phyloP scores from a whole-genome alignment of 1,139 yeast genomes.

The Magnusiomyces suaveolens region DNA sequence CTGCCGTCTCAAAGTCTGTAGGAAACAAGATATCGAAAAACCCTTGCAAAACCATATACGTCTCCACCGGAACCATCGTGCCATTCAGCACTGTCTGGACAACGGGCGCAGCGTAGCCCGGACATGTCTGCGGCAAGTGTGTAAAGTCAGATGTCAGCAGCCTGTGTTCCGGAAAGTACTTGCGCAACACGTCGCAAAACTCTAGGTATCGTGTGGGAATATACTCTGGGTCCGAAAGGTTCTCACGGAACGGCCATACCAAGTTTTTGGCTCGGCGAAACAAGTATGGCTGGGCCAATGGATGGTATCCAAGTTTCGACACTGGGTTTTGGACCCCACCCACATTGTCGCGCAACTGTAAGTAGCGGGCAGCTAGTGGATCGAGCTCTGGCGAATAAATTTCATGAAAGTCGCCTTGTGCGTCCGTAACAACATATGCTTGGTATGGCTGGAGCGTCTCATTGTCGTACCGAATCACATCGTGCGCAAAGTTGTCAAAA shows the following conservation, averaged over 20 bases:
- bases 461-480: conserved; percentile 66
- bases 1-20: conserved; percentile 59
- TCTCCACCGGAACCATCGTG: conserved; percentile 56
- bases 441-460: conserved; percentile 60
- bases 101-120: conserved; percentile 68
- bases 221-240: conserved; percentile 65
- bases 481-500: conserved; percentile 79
- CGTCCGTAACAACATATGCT: conserved; percentile 69
- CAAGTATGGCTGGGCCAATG: conserved; percentile 31
- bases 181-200: conserved; percentile 53
- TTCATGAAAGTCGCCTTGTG: conserved; percentile 67
- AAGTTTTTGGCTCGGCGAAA: conserved; percentile 32
- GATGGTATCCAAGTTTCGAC: conserved; percentile 32
- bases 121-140: conserved; percentile 47
- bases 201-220: conserved; percentile 68
- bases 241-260: conserved; percentile 53
- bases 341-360: conserved; percentile 44
- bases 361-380: conserved; percentile 46
- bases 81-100: conserved; percentile 70
- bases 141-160: conserved; percentile 68
- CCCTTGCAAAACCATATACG: conserved; percentile 78
- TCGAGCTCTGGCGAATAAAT: conserved; percentile 63
- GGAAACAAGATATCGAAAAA: conserved; percentile 82
- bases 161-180: conserved; percentile 66
- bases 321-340: conserved; percentile 29